phyloP scores from a whole-genome alignment of 108 stramenopile species.

The Skeletonema potamos region DNA sequence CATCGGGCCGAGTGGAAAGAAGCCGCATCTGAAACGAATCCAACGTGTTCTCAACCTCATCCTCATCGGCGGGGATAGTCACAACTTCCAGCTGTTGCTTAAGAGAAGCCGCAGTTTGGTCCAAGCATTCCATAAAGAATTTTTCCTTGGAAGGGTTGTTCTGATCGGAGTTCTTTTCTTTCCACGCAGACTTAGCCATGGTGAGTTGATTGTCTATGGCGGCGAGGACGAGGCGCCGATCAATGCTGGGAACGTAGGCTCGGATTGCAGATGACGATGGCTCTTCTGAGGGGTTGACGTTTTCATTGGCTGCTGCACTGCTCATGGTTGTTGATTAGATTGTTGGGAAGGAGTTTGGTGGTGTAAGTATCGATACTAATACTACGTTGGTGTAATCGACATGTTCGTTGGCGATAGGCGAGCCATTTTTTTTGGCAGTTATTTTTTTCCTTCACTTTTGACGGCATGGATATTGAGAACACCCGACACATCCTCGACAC shows the following conservation, averaged over 20 bases:
- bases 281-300: background rate
- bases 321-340: background rate
- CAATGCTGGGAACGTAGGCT: constrained; percentile 7
- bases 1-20: constrained; percentile 1
- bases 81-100: constrained; percentile 15
- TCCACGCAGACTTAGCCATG: constrained; percentile 11
- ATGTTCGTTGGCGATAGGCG: background rate
- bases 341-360: background rate
- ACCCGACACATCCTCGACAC: background rate
- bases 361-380: no score
- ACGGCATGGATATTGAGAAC: background rate
- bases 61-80: constrained; percentile 20
- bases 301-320: background rate
- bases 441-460: background rate
- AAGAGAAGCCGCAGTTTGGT: constrained; percentile 17
- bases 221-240: constrained; percentile 16
- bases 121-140: constrained; percentile 30
- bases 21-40: constrained; percentile 22
- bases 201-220: constrained; percentile 22
- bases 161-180: constrained; percentile 8
- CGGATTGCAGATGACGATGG: background rate
- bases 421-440: no score
- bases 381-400: background rate
- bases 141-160: constrained; percentile 5
- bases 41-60: constrained; percentile 9